phyloP scores from a whole-genome alignment of 1,284 basidiomycete species.

The Cryptococcus hybrid region DNA sequence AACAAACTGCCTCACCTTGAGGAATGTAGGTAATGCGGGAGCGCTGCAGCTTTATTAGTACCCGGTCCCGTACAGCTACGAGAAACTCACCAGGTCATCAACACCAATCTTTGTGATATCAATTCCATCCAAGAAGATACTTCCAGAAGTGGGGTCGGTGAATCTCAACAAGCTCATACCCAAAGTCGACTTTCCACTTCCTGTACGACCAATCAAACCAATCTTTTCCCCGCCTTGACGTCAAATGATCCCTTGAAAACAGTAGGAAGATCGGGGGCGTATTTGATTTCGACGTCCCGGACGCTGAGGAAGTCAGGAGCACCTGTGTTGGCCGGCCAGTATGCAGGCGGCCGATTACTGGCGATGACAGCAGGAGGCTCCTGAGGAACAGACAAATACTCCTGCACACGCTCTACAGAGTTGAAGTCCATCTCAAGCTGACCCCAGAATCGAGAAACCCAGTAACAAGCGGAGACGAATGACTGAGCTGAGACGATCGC shows the following conservation, averaged over 20 bases:
- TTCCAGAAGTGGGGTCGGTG: slow-evolving; percentile 75
- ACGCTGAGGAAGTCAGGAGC: slow-evolving; percentile 56
- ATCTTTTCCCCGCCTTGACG: slow-evolving; percentile 71
- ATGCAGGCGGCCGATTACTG: slow-evolving; percentile 67
- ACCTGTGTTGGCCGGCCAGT: slow-evolving; percentile 69
- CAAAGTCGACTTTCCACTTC: slow-evolving; percentile 58
- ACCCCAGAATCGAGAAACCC: slow-evolving; percentile 49
- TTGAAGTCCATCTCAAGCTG: slow-evolving; percentile 60
- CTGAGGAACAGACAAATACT: slow-evolving; percentile 83
- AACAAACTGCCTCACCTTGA: slow-evolving; percentile 34
- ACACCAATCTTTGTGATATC: slow-evolving; percentile 86
- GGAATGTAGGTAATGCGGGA: slow-evolving; percentile 52
- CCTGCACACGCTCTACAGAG: slow-evolving; percentile 80
- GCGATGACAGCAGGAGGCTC: slow-evolving; percentile 74
- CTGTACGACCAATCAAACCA: slow-evolving; percentile 55
- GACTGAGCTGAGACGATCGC: slow-evolving; percentile 66
- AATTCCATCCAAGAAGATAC: slow-evolving; percentile 81
- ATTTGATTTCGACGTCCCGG: slow-evolving; percentile 73
- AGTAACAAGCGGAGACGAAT: slow-evolving; percentile 48
- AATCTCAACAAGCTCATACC: slow-evolving; percentile 86
- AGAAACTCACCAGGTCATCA: slow-evolving; percentile 62
- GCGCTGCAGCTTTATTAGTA: slow-evolving; percentile 22
- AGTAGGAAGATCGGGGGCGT: slow-evolving; percentile 76
- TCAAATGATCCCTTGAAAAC: slow-evolving; percentile 77
- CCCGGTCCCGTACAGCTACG: too few relatives aligned